Evolutionary conservation across 1,139 yeast genomes (phyloP), one percentile per base, ranked within the genome.

Genomic region (Kurtzmaniella quercitrusa): DNA sequence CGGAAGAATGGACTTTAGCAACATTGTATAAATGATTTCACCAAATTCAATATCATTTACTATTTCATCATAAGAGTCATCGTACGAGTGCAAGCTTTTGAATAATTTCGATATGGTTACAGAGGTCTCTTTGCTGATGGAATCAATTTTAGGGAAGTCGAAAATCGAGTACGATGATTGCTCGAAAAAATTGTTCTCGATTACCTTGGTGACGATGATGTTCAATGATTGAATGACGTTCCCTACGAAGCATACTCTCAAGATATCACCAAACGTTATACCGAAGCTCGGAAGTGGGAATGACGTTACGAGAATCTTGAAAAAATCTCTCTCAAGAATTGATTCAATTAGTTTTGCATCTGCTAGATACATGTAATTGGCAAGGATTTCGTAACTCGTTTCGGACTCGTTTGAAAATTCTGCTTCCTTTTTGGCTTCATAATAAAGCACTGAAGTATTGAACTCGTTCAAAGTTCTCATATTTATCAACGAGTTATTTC

Each of bases 1-100:
- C 14, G 91, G 89, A 0, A 86, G 77, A 6, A 75, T 61, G 1
- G 82, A 63, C 54, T 81, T 81, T 14, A 76, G 59, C 38, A 84
- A 45, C 77, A 85, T 71, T 0, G 85, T 68, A 53, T 73, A 81
- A 1, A 82, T 52, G 0, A 77, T 66, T 36, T 59, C 47, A 0
- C 74, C 74, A 51, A 68, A 60, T 23, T 47, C 56, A 3, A 54
- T 16, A n/a, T 41, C 41, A 17, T 23, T 38, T 2, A 14, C 18
- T 3, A 16, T 25, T 18, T 44, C 38, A 21, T 17, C 24, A 29
- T 16, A 29, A 18, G 18, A 24, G 2, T 9, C 4, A 37, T 53
- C 56, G 39, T 51, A 53, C 14, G 53, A 39, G 34, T 40, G 40
- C 3, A 58, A 38, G 15, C 50, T 41, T 7, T 48, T 40, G 47